Base-by-base conservation (phyloP, 208 protist genomes). In the Borovskyia barvae region DNA sequence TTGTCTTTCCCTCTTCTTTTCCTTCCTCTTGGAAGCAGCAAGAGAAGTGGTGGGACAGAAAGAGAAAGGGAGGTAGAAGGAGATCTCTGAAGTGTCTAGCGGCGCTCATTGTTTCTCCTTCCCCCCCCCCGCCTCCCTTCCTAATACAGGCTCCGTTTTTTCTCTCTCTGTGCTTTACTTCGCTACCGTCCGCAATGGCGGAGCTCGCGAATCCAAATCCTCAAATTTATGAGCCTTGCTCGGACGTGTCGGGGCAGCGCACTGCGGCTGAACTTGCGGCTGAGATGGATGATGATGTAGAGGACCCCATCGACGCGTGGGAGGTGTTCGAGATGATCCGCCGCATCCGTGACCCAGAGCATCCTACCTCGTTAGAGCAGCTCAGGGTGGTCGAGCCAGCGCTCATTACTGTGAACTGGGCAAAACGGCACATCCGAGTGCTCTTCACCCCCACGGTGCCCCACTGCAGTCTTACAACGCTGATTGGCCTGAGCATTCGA, bases 391-490 rank as follows among this genome's bases (percentile, higher is more conserved):
- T 97, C 15, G 72, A 93, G 53, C 84, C 79, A 0, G 78, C 91
- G 8, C 74, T 91, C 24, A 98, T 99, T 35, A 72, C 58, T 2
- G 86, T 99, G 0, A 73, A 98, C 49, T 85, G 72, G 22, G 77
- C 58, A n/a, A 76, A 60, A 36, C 59, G 70, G 15, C 49, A 74
- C 52, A 82, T 99, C 5, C 36, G 72, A n/a, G 77, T 99, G 9
- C 51, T 83, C 35, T 99, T 99, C 77, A 99, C 97, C 12, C 98
- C 98, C 0, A 99, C 98, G 0, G 95, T 99, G 17, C 96, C 98
- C 15, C 97, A 99, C 77, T 99, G 98, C 76, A 98, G 92, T 36
- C 95, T 99, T 79, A 97, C 97, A 4, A 99, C 97, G 17, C 83
- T 99, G 9, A 99, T 99, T 51, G 98, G 98, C 4, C 78, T 99